phyloP scores from a whole-genome alignment of 192 early-diverging fungal genomes.

The Phlyctochytrium bullatum region DNA sequence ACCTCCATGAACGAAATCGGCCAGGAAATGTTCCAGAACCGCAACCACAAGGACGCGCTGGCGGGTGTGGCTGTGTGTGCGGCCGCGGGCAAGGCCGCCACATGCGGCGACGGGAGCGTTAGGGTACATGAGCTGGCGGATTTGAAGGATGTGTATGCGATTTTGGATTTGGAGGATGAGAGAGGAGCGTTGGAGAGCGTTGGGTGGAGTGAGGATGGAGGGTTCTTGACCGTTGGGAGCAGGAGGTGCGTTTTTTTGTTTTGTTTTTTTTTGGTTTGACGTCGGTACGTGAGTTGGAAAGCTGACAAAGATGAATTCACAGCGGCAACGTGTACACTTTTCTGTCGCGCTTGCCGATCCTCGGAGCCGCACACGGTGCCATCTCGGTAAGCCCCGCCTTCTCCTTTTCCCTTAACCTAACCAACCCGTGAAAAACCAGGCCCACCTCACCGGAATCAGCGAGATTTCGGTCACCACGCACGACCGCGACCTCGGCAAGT shows the following conservation, averaged over 20 bases:
- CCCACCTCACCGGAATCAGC: conserved; percentile 29
- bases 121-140: conserved; percentile 52
- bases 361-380: conserved; percentile 29
- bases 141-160: conserved; percentile 47
- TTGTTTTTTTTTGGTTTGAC: too few relatives aligned
- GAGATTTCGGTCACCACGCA: conserved; percentile 43
- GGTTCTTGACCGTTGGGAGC: conserved; percentile 45
- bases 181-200: conserved; percentile 29
- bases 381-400: conserved; percentile 38
- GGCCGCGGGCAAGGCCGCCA: conserved; percentile 40
- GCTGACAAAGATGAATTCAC: background rate
- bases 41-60: conserved; percentile 41
- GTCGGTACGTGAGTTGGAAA: too few relatives aligned
- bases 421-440: conserved; percentile 4
- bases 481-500: conserved; percentile 14
- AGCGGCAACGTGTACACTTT: conserved; percentile 44
- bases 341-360: conserved; percentile 36
- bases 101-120: conserved; percentile 45
- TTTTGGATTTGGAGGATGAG: conserved; percentile 50
- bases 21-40: conserved; percentile 47
- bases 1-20: conserved; percentile 46
- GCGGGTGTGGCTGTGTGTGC: conserved; percentile 34
- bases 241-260: conserved; percentile 26
- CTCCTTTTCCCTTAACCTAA: background rate
- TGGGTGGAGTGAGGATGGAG: conserved; percentile 50